Base-by-base conservation (phyloP, 2,329 filamentous ascomycete species). In the Fusarium ramigenum region DNA sequence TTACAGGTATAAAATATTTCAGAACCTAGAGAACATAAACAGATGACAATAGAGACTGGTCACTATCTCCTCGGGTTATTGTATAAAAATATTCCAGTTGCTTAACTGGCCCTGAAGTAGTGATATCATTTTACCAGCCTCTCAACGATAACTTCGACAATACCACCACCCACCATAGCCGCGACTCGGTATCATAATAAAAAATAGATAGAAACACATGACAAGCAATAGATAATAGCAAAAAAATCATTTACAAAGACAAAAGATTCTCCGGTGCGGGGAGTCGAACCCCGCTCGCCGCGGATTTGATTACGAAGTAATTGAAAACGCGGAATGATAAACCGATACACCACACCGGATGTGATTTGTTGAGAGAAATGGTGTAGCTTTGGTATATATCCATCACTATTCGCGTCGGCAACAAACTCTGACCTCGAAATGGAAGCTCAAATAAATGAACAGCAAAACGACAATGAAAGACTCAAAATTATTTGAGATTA, bases 291-390 rank as follows among this genome's bases (percentile, higher is more conserved):
- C 66, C 63, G 63, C 66, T 66, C 66, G 66, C 66, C 66, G 66
- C 66, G 66, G 63, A 19, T 16, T 11, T 66, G 4, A 12, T 54
- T 40, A 25, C 11, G 10, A 1, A 0, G 30, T 28, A 37, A n/a
- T 16, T 69, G 66, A 69, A 69, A 69, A 69, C 66, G 66, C 66
- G 66, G 66, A 50, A 69, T 69, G 66, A 56, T 69, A 68, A 54
- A 66, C 66, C 66, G 66, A 69, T 69, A 69, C 66, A 69, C 66
- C 66, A 69, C 66, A 69, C 63, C 66, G 63, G 66, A 69, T 52
- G 32, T 50, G 28, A 34, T 54, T 67, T 40, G 19, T 50, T 28
- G 16, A 10, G 11, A 3, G 1, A 0, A 1, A 0, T 3, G 0
- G 4, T 34, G 3, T 14, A n/a, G 4, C 7, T 19, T 21, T 4